Evolutionary conservation across 495 filamentous ascomycete genomes (phyloP).

Genomic region (Neurospora terricola): DNA sequence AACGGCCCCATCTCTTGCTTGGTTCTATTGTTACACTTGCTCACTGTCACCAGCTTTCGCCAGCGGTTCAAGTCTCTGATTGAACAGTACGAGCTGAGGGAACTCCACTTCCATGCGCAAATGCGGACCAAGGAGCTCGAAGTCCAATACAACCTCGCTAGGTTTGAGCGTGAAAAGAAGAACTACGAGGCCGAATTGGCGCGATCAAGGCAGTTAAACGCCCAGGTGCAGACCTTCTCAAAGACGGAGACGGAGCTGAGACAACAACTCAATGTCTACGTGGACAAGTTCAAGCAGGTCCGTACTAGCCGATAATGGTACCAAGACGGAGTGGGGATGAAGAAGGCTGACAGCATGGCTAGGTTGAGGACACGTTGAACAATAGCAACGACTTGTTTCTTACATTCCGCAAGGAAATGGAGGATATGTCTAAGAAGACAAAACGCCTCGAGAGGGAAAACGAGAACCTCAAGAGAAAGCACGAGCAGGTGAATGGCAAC

Average conservation of each 20-base stretch:
- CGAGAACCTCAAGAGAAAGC: constrained; percentile 78
- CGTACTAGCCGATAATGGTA: constrained; percentile 19
- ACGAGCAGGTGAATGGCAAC: constrained; percentile 86
- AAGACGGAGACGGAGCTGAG: constrained; percentile 90
- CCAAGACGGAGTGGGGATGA: background rate
- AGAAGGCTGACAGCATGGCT: constrained; percentile 5
- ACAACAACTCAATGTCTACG: constrained; percentile 95
- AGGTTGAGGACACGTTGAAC: constrained; percentile 98
- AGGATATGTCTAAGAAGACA: constrained; percentile 99
- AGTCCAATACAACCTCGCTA: constrained; percentile 78
- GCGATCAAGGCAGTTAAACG: constrained; percentile 72
- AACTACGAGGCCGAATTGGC: constrained; percentile 67
- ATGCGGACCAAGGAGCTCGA: constrained; percentile 94
- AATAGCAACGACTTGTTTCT: constrained; percentile 98
- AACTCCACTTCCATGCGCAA: constrained; percentile 80
- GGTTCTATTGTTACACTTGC: constrained; percentile 1
- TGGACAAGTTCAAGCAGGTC: constrained; percentile 99
- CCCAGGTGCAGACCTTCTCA: constrained; percentile 90
- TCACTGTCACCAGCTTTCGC: constrained; percentile 54
- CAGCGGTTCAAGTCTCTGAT: constrained; percentile 85
- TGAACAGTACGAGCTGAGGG: constrained; percentile 91
- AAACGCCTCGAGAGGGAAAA: constrained; percentile 97
- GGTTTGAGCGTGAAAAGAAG: constrained; percentile 82
- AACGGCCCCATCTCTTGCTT: background rate
- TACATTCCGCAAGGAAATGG: constrained; percentile 98